Conservation (phyloP, 2,329 filamentous ascomycete genomes). For the Chrysoporthe deuterocubensis region DNA sequence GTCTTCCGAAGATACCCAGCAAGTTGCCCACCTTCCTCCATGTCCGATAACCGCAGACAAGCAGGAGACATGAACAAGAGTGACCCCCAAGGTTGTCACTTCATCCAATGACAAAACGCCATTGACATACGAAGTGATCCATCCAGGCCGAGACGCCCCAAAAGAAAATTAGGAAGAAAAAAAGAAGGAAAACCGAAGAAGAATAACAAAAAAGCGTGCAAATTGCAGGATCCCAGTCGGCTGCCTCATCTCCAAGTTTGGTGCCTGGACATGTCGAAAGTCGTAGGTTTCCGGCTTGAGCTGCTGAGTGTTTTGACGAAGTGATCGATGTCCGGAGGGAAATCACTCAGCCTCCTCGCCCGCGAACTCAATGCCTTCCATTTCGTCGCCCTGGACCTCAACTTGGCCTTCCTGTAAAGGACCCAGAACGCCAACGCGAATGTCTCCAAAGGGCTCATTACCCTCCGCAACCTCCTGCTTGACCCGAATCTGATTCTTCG, state of each 20-base stretch:
- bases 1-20: background rate
- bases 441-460: constrained; percentile 49
- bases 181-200: background rate
- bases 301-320: too few relatives aligned
- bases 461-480: constrained; percentile 56
- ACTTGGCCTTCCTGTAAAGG: constrained; percentile 11
- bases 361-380: background rate
- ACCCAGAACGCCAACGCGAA: constrained; percentile 48
- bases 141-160: background rate
- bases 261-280: background rate
- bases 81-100: background rate
- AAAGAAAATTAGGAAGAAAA: background rate
- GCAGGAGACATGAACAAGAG: background rate
- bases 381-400: constrained; percentile 8
- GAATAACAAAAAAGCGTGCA: background rate
- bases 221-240: background rate
- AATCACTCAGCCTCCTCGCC: background rate
- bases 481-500: constrained; percentile 65
- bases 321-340: too few relatives aligned
- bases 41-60: background rate
- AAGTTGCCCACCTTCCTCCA: background rate
- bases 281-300: background rate
- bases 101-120: background rate
- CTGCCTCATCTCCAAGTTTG: background rate
- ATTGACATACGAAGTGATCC: background rate